Evolutionary conservation across 1,139 yeast species (phyloP).

Genomic region (Keqinozyma sinolaborantium): DNA sequence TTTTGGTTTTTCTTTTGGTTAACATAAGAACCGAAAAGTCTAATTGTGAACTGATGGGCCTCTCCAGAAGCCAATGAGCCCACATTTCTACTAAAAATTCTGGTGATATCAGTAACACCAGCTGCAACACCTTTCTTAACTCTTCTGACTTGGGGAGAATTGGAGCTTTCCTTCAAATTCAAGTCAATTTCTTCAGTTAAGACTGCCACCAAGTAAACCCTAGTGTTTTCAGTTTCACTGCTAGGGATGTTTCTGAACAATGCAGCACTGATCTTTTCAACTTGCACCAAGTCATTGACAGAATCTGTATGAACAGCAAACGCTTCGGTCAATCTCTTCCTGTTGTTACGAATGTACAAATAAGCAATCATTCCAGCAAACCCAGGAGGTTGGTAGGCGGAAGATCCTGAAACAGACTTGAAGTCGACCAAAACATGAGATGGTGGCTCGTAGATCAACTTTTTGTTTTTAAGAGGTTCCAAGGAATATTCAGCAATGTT

Average conservation of each 20-base stretch:
- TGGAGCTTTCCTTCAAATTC: slow-evolving; percentile 19
- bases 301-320: slow-evolving; percentile 65
- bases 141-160: slow-evolving; percentile 29
- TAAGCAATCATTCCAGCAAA: slow-evolving; percentile 71
- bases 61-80: slow-evolving; percentile 61
- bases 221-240: slow-evolving; percentile 57
- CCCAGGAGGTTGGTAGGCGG: slow-evolving; percentile 62
- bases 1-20: slow-evolving; percentile 27
- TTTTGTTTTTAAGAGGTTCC: slow-evolving; percentile 42
- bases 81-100: slow-evolving; percentile 66
- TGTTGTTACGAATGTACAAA: slow-evolving; percentile 65
- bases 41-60: slow-evolving; percentile 68
- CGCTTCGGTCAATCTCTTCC: slow-evolving; percentile 72
- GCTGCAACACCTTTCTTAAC: slow-evolving; percentile 83
- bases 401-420: slow-evolving; percentile 64
- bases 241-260: slow-evolving; percentile 76
- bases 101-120: slow-evolving; percentile 82
- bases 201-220: slow-evolving; percentile 66
- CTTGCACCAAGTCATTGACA: slow-evolving; percentile 55
- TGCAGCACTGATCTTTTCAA: slow-evolving; percentile 74
- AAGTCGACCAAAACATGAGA: slow-evolving; percentile 81
- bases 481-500: slow-evolving; percentile 30
- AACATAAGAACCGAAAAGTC: slow-evolving; percentile 68
- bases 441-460: slow-evolving; percentile 53
- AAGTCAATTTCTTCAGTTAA: slow-evolving; percentile 58